Evolutionary conservation across 768 basidiomycete genomes (phyloP).

Genomic region (Tylopilus plumbeoviolaceoides): DNA sequence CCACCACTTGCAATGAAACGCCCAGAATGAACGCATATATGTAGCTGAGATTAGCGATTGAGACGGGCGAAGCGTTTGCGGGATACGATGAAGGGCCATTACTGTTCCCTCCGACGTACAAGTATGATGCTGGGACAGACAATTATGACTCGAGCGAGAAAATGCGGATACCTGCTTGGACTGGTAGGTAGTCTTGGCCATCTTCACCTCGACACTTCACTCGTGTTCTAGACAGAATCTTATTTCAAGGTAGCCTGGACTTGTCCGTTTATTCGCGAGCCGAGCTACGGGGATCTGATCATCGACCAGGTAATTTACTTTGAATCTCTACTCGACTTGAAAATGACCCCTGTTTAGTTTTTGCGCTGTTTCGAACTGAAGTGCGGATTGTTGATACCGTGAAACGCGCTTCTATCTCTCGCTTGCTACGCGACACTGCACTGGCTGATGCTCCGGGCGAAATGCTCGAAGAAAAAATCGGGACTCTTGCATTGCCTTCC

Average conservation of each 20-base stretch:
- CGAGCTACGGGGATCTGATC: constrained; percentile 89
- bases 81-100: constrained; percentile 89
- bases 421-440: constrained; percentile 62
- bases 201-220: constrained; percentile 2
- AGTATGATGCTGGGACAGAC: constrained; percentile 80
- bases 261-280: constrained; percentile 78
- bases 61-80: constrained; percentile 65
- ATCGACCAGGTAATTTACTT: constrained; percentile 69
- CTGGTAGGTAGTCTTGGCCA: constrained; percentile 51
- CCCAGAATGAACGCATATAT: neutral
- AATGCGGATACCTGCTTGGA: constrained; percentile 95
- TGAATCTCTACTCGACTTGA: neutral
- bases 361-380: constrained; percentile 73
- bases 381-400: constrained; percentile 74
- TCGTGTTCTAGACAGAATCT: constrained; percentile 71
- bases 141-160: constrained; percentile 95
- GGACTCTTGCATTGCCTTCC: constrained; percentile 47
- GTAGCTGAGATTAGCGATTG: constrained; percentile 73
- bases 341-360: constrained; percentile 48
- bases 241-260: constrained; percentile 79
- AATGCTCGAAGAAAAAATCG: constrained; percentile 67
- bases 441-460: constrained; percentile 61
- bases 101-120: constrained; percentile 92
- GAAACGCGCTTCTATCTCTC: constrained; percentile 69
- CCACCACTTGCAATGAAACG: neutral